Conservation (phyloP, 2,329 filamentous ascomycete species). For the Fusarium camptoceras region DNA sequence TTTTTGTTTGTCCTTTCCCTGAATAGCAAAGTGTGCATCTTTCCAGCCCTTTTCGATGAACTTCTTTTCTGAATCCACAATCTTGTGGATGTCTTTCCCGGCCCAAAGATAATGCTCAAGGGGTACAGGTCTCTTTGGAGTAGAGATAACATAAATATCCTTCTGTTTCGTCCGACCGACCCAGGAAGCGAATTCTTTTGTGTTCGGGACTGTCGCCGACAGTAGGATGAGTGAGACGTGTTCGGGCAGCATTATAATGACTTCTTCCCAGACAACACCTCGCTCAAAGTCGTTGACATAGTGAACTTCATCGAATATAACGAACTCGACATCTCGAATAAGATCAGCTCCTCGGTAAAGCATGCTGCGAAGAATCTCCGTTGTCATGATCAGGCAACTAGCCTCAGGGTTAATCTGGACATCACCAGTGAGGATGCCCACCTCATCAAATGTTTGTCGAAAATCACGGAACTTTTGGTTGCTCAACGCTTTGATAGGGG, state of each 20-base stretch:
- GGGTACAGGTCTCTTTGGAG: conserved; percentile 92
- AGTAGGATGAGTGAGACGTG: conserved; percentile 95
- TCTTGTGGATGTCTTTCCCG: conserved; percentile 90
- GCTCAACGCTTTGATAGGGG: conserved; percentile 96
- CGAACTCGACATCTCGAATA: conserved; percentile 96
- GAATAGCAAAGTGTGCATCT: conserved; percentile 84
- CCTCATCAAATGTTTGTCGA: conserved; percentile 88
- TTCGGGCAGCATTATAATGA: conserved; percentile 99
- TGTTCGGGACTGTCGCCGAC: conserved; percentile 97
- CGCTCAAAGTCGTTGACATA: conserved; percentile 97
- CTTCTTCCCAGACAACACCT: conserved; percentile 99
- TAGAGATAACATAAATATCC: conserved; percentile 98
- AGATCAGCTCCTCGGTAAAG: conserved; percentile 95
- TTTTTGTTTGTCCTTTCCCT: conserved; percentile 83
- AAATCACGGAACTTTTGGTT: conserved; percentile 99
- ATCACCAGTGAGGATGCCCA: conserved; percentile 96
- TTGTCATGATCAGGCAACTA: conserved; percentile 99
- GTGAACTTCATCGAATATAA: conserved; percentile 99
- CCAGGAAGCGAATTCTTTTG: conserved; percentile 98
- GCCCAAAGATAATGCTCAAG: conserved; percentile 98
- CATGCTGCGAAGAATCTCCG: conserved; percentile 98
- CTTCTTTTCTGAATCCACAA: conserved; percentile 91
- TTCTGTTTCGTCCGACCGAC: conserved; percentile 98
- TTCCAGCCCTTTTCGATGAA: conserved; percentile 97
- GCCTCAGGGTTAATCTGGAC: conserved; percentile 98